Base-by-base conservation (phyloP, 176 grass and related monocot genomes). In the Dactylis glomerata region DNA sequence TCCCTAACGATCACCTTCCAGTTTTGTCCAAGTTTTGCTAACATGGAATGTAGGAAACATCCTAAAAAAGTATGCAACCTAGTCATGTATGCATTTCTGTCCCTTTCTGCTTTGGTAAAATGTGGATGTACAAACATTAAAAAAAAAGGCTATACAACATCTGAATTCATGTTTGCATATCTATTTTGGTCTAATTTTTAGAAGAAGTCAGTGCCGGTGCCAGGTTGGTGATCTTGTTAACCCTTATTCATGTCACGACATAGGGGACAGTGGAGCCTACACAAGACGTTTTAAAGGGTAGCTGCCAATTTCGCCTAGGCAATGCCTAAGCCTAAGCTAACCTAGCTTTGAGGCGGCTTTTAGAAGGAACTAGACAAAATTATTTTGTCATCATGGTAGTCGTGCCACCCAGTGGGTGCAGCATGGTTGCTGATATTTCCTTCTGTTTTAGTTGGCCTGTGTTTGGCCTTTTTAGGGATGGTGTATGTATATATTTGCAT, bases 361-460 rank as follows among this genome's bases (percentile, higher is more conserved):
- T 42, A 83, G 72, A 83, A 81, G 37, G 26, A 38, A 58, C 27
- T 33, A 34, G 8, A 64, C 15, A 40, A 83, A 77, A 80, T 37
- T 64, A 26, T 41, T 65, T 55, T 38, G 14, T 71, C 37, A 42
- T 58, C 13, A 45, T 70, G 63, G 84, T 47, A 30, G 7, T 78
- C 36, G 26, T 78, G 56, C 26, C 12, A 32, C 41, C 19, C 10
- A 45, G 19, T 55, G 4, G 46, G 46, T 20, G 47, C 68, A n/a
- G 47, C 63, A 46, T 45, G 58, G 30, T n/a, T 41, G 14, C 30
- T 70, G 10, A 52, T 36, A 10, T 46, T 75, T 82, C 26, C 33
- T 68, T 44, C n/a, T 82, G 28, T 54, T 77, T 17, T 64, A 12
- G 19, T 63, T 30, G 1, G 61, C 23, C 37, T 47, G n/a, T 40